phyloP scores from a whole-genome alignment of 164 flowering plant genomes.

The Vitis amurensis region DNA sequence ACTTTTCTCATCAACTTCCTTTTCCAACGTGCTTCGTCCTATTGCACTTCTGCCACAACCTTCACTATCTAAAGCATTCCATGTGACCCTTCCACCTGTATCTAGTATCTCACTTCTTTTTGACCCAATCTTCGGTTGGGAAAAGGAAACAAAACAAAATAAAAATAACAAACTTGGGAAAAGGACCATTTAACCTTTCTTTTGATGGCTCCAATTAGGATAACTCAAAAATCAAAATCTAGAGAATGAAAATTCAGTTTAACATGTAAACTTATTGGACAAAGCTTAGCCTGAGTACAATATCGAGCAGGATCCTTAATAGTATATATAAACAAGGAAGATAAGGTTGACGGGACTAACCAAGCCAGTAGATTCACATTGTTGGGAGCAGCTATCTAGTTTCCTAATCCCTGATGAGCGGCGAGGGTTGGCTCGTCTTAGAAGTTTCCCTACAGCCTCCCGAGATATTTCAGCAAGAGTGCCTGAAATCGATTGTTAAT shows the following conservation, averaged over 20 bases:
- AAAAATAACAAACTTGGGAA: not conserved
- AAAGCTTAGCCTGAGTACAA: too few relatives aligned
- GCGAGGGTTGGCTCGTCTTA: slow-evolving; percentile 23
- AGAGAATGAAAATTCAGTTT: too few relatives aligned
- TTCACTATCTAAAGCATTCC: slow-evolving; percentile 10
- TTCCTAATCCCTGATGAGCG: slow-evolving; percentile 25
- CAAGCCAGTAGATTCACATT: slow-evolving; percentile 17
- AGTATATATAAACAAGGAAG: not conserved
- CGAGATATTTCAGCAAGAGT: slow-evolving; percentile 37
- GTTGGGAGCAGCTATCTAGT: slow-evolving; percentile 21
- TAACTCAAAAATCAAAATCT: too few relatives aligned
- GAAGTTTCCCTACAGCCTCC: slow-evolving; percentile 37
- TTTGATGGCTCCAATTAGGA: too few relatives aligned
- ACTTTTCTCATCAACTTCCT: slow-evolving; percentile 15
- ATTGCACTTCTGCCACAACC: slow-evolving; percentile 8
- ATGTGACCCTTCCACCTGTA: slow-evolving; percentile 6
- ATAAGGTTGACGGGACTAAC: slow-evolving; percentile 12
- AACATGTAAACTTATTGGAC: too few relatives aligned
- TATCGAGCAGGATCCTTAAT: too few relatives aligned
- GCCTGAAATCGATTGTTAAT: slow-evolving; percentile 27
- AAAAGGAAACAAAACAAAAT: not conserved
- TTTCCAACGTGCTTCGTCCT: slow-evolving; percentile 7
- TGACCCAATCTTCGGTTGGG: slow-evolving; percentile 25
- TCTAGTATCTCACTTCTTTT: slow-evolving; percentile 15
- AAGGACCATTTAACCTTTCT: too few relatives aligned